Conservation (phyloP, 2,329 filamentous ascomycete species). For the Ophiobolus disseminans region DNA sequence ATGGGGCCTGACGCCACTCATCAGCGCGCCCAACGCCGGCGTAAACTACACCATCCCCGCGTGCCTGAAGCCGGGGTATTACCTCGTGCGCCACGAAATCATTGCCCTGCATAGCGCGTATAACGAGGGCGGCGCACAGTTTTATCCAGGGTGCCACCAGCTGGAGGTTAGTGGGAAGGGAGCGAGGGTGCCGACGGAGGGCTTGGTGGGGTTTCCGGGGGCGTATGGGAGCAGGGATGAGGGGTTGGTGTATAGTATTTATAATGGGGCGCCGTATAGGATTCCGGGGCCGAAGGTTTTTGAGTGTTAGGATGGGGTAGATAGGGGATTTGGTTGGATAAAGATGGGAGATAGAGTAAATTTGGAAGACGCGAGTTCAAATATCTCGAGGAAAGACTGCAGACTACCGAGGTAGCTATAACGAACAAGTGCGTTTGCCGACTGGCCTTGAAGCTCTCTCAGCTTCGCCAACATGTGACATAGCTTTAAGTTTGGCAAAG, state of each 20-base stretch:
- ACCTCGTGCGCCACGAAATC: constrained; percentile 62
- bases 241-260: constrained; percentile 58
- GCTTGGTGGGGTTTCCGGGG: constrained; percentile 56
- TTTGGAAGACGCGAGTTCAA: no score
- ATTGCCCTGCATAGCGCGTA: constrained; percentile 57
- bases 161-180: constrained; percentile 58
- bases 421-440: no score
- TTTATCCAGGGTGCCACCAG: constrained; percentile 62
- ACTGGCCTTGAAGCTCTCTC: no score
- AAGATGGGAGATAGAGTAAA: no score
- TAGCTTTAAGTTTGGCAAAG: no score
- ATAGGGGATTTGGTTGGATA: no score
- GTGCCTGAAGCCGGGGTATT: constrained; percentile 59
- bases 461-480: no score
- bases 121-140: constrained; percentile 58
- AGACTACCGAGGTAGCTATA: no score
- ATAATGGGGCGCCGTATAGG: constrained; percentile 41
- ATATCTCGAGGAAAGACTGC: no score
- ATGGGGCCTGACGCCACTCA: constrained; percentile 49
- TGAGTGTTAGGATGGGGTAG: background rate
- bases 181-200: constrained; percentile 5
- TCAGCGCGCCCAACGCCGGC: constrained; percentile 47
- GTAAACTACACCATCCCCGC: constrained; percentile 58
- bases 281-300: constrained; percentile 19
- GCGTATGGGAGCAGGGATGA: constrained; percentile 56